Evolutionary conservation across 108 stramenopile genomes (phyloP), one percentile per base, ranked within the genome.

Genomic region (Nitzschia putrida): DNA sequence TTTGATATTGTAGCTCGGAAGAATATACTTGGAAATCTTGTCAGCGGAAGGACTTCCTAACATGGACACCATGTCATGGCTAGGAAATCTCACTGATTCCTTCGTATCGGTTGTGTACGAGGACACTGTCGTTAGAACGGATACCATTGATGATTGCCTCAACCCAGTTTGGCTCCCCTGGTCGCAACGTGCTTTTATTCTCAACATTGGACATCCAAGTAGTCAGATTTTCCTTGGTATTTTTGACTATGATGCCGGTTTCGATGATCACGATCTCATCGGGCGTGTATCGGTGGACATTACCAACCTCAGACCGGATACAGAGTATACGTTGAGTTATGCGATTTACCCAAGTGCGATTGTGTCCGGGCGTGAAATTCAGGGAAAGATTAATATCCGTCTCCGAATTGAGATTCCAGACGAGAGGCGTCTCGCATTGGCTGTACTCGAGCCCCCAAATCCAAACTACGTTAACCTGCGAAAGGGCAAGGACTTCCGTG

Each of bases 91-190:
- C 53, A 91, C 89, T 14, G 92, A 94, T 76, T 64, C 88, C 3
- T 91, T 94, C 63, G 89, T 84, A 11, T 73, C 85, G 1, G 18
- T 83, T 21, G 82, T 90, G 11, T 88, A 82, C 61, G 89, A 90
- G 57, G 89, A 90, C 49, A 66, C 68, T 43, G 64, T 66, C 22
- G 56, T 68, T 13, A 22, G 64, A 53, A 93, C 92, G 2, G 90
- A 94, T 40, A 74, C 89, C 3, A 83, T 94, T 49, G 81, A 83
- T 71, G 88, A 94, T 74, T 82, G 80, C 45, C 57, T 89, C 42
- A 76, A 72, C n/a, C 92, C 92, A 43, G 65, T 88, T 10, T 94
- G 86, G 86, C 57, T 89, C 49, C 88, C 87, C 10, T 94, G 93
- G 93, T 74, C 84, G 16, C 68, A 85, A 49, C 83, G 93, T 38